Base-by-base conservation (phyloP, 371 early-diverging fungal genomes). In the Mucor plumbeus region DNA sequence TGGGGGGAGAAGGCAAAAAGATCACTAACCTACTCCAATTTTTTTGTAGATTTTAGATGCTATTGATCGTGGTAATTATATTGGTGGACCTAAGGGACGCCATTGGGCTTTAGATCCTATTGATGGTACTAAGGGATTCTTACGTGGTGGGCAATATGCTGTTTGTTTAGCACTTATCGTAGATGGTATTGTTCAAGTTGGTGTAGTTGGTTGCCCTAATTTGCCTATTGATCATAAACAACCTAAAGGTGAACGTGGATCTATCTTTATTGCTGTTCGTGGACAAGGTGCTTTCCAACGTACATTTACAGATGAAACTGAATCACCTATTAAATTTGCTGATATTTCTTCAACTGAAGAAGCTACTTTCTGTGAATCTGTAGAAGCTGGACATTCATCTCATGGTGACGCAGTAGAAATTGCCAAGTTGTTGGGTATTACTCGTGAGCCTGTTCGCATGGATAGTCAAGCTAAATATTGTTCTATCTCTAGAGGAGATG, bases 21-120 rank as follows among this genome's bases (percentile, higher is more conserved):
- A 58, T 55, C 26, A 43, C 5, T 7, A 10, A 38, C 38, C 43
- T 21, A 53, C 53, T 10, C 17, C 31, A 31, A 26, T 11, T 10
- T 35, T 35, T 8, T 7, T 56, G 38, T 65, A 96, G 94, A 78
- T 95, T 34, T 75, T 93, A 26, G 83, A 85, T 47, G 85, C 93
- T 8, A 97, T 98, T 76, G 97, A 98, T 71, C 85, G 92, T n/a
- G 98, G 97, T 14, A 88, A 86, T 55, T 92, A 88, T 79, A 85
- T 76, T 13, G 97, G 97, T 41, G 96, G 96, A 7, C 39, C 91
- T 1, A 73, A 79, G 39, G 97, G 96, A 11, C 88, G 97, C 63
- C 87, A 87, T 85, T 99, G 98, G 98, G 95, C 97, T 15, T 83
- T 99, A 65, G 99, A 99, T 76, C 99, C 99, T 5, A 95, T 98